These are phyloP conservation scores for Trifolium fragiferum DNA, from an alignment of 306 rosid species.

Conservation along the genomic window DNA sequence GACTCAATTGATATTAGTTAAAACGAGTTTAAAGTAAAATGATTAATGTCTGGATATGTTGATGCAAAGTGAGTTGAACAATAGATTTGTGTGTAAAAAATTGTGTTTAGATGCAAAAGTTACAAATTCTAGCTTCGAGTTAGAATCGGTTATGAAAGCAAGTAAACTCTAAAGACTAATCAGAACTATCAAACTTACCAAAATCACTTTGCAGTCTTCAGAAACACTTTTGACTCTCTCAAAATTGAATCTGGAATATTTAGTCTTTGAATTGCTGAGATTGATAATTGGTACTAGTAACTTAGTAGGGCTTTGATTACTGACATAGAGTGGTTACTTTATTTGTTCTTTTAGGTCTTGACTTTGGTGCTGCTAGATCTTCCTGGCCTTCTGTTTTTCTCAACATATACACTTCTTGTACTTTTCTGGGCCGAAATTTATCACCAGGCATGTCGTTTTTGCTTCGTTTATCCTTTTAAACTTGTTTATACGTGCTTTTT, in stretches of 20 bases:
- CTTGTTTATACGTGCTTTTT: neutral
- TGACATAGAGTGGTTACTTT: conserved; percentile 46
- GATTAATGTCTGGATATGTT: neutral
- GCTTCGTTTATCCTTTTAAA: neutral
- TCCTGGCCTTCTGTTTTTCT: conserved; percentile 84
- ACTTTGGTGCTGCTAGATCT: conserved; percentile 66
- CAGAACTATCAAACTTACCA: neutral
- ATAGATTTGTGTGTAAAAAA: neutral
- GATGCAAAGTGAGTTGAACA: neutral
- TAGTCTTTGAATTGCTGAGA: conserved; percentile 1
- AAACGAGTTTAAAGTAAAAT: neutral
- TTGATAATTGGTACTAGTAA: neutral
- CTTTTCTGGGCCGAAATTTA: conserved; percentile 97
- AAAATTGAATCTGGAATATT: neutral
- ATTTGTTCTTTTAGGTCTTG: conserved; percentile 61
- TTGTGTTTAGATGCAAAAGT: neutral
- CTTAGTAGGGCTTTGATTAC: conserved; percentile 5
- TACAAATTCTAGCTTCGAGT: neutral
- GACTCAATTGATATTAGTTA: neutral
- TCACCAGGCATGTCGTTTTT: conserved; percentile 69
- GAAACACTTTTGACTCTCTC: neutral
- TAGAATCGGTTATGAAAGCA: neutral
- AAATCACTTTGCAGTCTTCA: neutral
- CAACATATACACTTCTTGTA: conserved; percentile 84
- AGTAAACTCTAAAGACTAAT: neutral